Base-by-base conservation (phyloP, 148 eudicot genomes). In the Mesembryanthemum crystallinum region DNA sequence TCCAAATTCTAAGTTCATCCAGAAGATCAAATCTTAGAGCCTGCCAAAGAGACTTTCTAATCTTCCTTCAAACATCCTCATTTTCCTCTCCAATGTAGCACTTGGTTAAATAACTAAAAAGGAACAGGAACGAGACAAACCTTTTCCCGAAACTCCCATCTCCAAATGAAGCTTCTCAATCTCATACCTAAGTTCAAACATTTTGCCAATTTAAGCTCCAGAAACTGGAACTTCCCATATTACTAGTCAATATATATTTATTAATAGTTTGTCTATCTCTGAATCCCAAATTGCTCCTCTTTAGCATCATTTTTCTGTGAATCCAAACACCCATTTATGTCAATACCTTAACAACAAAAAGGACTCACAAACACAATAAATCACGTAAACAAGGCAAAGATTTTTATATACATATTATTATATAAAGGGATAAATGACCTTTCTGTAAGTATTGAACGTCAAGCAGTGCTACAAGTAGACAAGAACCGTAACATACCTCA, bases 401-500 rank as follows among this genome's bases (percentile, higher is more conserved):
- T 35, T 35, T 35, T 35, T 35, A 35, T 35, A 3, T 35, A 35
- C 3, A 6, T 2, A 35, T 6, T 35, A 6, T 35, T 35, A 2
- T 47, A 10, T 20, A 52, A 52, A 15, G n/a, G 58, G 20, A 52
- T 52, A 52, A 52, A 14, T 52, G 58, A 52, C n/a, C 10, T 52
- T 52, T 52, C 18, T 15, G 58, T 52, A 52, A 14, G 21, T 20
- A 52, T 21, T n/a, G 2, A 52, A 52, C 18, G 52, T 10, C 18
- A 47, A 15, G n/a, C n/a, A 52, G 21, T 18, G 5, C n/a, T 12
- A 14, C 15, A 9, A 15, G n/a, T 9, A 73, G 66, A 28, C 35
- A 55, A 71, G 39, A 13, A 61, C 74, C 74, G 72, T 45, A n/a
- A 59, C 63, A 61, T 74, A 89, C 90, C 90, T 69, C 60, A 86